Percentiles rank a stretch among this genome's conserved stretches.
Conservation (phyloP, 306 rosid genomes). For the Crotalaria pallida region DNA sequence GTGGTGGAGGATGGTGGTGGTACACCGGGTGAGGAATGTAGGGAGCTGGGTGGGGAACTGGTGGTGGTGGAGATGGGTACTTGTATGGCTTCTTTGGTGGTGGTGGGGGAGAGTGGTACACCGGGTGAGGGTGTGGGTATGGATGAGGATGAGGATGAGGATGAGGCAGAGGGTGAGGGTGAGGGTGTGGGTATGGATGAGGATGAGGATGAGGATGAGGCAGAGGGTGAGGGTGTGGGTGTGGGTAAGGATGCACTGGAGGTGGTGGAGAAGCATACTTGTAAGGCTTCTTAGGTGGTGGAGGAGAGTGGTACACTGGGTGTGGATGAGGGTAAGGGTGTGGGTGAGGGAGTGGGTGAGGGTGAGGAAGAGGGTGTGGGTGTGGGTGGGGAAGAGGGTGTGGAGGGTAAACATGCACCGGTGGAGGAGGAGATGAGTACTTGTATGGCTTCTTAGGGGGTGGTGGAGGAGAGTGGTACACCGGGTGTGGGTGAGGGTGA, state of each 20-base stretch:
- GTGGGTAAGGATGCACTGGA: neutral
- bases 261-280: slow-evolving; percentile 30
- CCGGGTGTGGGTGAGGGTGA: neutral
- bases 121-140: neutral
- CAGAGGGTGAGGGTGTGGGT: slow-evolving; percentile 21
- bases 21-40: neutral
- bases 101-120: neutral
- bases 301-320: slow-evolving; percentile 33
- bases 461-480: neutral
- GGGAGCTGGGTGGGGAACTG: neutral
- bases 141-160: neutral
- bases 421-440: slow-evolving; percentile 27
- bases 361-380: neutral
- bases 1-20: slow-evolving; percentile 14
- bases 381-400: neutral
- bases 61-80: neutral
- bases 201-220: neutral
- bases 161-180: neutral
- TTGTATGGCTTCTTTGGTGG: neutral
- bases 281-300: slow-evolving; percentile 29
- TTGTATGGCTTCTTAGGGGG: slow-evolving; percentile 8
- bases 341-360: neutral
- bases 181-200: no score
- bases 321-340: neutral
- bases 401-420: neutral